Base-by-base conservation (phyloP, 2,329 filamentous ascomycete species). In the Immersiporthe knoxdaviesiana region DNA sequence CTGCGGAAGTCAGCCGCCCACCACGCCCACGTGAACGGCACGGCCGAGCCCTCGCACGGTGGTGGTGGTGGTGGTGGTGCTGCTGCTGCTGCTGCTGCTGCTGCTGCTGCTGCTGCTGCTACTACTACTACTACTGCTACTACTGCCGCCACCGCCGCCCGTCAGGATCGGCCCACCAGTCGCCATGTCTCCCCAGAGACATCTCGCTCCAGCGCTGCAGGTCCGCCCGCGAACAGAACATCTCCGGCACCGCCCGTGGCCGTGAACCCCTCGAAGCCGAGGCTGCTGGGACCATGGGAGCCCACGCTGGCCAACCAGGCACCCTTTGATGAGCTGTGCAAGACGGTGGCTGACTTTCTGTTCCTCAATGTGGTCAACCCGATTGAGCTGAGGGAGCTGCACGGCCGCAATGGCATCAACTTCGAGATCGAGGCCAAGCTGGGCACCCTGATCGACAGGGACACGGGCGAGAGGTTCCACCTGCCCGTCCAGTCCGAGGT, bases 381-480 rank as follows among this genome's bases (percentile, higher is more conserved):
- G 71, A 83, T 86, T n/a, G 88, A 92, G 72, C 84, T 90, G 50
- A 85, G 85, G 41, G 88, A 91, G 73, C 86, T 91, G 27, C 79
- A 83, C 21, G 86, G 86, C 65, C 85, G 87, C 21, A 39, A 37
- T 8, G 68, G 68, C 41, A 90, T 94, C 18, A 87, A 93, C 70
- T 90, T 97, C 66, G 96, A 99, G 79, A 92, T 99, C 67, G 96
- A 99, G 81, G 96, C 94, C 12, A 98, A 98, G 79, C 84, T 98
- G 62, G 96, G 96, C 24, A 91, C 89, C 35, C 84, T 98, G 18
- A 87, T 95, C 68, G 90, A 93, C 77, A 89, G 88, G 76, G 87
- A 90, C 71, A 8, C 88, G 91, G 68, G 84, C 90, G 61, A 87
- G 93, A n/a, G 82, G 35, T 60, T 94, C 35, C 82, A 86, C 12